A percentile compares a stretch with the other conserved stretches of the same genome.
These are phyloP conservation scores for Naganishia antarctica DNA, from an alignment of 768 basidiomycete species.

Conservation along the genomic window DNA sequence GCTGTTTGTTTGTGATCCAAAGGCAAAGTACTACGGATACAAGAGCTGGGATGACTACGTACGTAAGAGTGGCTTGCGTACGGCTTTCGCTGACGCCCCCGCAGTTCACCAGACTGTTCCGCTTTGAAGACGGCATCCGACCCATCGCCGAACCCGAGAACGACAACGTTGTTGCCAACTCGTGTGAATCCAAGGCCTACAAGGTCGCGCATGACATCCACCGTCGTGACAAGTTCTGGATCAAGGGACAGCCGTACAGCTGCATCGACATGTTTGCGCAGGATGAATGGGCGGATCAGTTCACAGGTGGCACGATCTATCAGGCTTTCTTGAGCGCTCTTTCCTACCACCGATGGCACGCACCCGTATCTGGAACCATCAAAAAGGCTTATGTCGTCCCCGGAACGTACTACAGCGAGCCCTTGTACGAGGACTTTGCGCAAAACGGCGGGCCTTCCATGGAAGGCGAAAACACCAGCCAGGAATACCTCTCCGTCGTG, in stretches of 20 bases:
- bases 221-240: conserved; percentile 56
- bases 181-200: conserved; percentile 59
- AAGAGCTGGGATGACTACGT: conserved; percentile 56
- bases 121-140: conserved; percentile 49
- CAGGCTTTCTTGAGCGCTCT: conserved; percentile 60
- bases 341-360: conserved; percentile 64
- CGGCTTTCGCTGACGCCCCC: background rate
- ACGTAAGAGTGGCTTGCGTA: background rate
- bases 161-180: conserved; percentile 52
- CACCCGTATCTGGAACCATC: conserved; percentile 56
- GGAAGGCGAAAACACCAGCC: conserved; percentile 40
- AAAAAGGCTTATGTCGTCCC: conserved; percentile 53
- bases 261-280: conserved; percentile 57
- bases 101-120: conserved; percentile 54
- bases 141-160: conserved; percentile 50
- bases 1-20: conserved; percentile 53
- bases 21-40: conserved; percentile 52
- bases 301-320: conserved; percentile 54
- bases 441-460: conserved; percentile 46
- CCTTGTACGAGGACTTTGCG: conserved; percentile 51
- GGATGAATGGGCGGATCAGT: conserved; percentile 50
- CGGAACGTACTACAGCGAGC: conserved; percentile 49
- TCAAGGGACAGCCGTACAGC: conserved; percentile 63
- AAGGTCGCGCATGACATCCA: conserved; percentile 52
- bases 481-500: conserved; percentile 52